phyloP scores from a whole-genome alignment of 345 rosid species.

The Murraya paniculata region DNA sequence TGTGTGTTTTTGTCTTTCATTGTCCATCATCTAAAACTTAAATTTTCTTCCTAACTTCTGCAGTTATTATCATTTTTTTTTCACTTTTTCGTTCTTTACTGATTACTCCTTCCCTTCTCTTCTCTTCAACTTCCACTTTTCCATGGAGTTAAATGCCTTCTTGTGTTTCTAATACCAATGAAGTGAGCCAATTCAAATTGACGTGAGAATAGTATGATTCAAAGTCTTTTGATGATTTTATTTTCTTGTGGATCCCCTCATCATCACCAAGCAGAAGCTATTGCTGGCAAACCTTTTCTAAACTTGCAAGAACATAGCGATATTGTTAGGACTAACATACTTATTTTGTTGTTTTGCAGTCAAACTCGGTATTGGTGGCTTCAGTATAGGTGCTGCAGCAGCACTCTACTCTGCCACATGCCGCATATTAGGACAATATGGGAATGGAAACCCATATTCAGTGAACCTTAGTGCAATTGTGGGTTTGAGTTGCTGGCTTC shows the following conservation, averaged over 20 bases:
- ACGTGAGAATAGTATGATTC: not conserved
- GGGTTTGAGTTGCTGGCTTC: slow-evolving; percentile 79
- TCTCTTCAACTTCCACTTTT: not conserved
- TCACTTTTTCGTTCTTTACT: not conserved
- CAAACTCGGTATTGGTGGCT: slow-evolving; percentile 70
- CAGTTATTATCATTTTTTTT: not conserved
- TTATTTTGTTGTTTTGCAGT: slow-evolving; percentile 26
- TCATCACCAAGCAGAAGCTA: not conserved
- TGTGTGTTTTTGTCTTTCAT: not conserved
- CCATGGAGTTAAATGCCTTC: not conserved
- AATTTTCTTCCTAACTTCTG: not conserved
- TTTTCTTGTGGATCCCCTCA: slow-evolving; percentile 20
- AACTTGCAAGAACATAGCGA: not conserved
- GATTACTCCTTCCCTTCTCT: not conserved
- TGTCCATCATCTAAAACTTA: not conserved
- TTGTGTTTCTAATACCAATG: not conserved
- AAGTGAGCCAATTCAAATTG: not conserved
- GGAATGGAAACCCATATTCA: slow-evolving; percentile 45
- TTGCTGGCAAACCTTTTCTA: not conserved
- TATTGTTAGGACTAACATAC: not conserved
- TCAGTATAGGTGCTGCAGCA: slow-evolving; percentile 80
- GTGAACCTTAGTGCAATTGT: slow-evolving; percentile 49
- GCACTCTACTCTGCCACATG: slow-evolving; percentile 70
- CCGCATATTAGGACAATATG: slow-evolving; percentile 48
- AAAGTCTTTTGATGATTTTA: not conserved